These are phyloP conservation scores for Byssothecium circinans DNA, from an alignment of 2,329 filamentous ascomycete species.

Conservation along the genomic window DNA sequence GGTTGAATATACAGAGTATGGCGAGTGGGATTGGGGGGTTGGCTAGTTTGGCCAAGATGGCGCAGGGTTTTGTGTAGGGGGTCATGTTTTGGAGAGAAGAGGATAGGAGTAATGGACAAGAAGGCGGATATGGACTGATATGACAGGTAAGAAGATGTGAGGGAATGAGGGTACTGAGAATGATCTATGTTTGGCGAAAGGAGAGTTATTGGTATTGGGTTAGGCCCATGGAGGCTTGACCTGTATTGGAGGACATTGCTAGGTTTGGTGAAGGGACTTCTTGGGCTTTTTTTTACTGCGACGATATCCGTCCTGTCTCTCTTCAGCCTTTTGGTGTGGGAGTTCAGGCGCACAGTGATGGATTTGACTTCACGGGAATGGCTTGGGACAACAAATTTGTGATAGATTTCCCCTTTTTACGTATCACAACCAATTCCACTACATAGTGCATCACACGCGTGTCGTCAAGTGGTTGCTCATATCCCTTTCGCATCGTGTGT, in stretches of 20 bases:
- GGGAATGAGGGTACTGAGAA: background rate
- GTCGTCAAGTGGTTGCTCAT: no score
- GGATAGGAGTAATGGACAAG: no score
- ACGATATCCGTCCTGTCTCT: background rate
- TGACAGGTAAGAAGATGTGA: background rate
- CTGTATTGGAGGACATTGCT: no score
- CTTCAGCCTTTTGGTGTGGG: background rate
- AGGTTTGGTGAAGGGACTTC: no score
- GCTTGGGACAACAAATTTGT: no score
- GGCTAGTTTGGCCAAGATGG: slow-evolving; percentile 53
- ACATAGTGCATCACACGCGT: no score
- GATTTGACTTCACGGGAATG: no score
- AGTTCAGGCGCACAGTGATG: background rate
- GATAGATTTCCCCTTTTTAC: no score
- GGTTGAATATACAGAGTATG: slow-evolving; percentile 34
- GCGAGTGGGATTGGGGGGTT: slow-evolving; percentile 50
- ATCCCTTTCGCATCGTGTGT: background rate
- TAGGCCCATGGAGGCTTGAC: no score
- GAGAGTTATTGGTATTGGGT: no score
- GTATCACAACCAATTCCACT: no score
- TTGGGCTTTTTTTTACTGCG: background rate
- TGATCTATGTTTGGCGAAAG: no score
- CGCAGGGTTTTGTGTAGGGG: slow-evolving; percentile 54
- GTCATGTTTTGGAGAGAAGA: background rate
- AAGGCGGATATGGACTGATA: background rate